Evolutionary conservation across 2,329 filamentous ascomycete species (phyloP).

Genomic region (Clonostachys sp.): DNA sequence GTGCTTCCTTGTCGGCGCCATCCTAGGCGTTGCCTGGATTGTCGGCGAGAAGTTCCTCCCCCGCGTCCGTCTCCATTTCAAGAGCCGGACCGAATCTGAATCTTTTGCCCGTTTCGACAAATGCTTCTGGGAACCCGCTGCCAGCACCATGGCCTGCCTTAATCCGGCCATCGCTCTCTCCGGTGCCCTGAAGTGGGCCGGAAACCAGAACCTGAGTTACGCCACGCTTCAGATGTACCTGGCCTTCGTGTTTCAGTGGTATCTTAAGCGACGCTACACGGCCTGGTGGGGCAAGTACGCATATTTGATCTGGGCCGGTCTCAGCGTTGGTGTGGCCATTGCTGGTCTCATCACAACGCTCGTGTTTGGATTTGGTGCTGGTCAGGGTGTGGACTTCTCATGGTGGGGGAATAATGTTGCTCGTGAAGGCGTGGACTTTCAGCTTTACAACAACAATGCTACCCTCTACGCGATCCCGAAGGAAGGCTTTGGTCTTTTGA

Average conservation of each 20-base stretch:
- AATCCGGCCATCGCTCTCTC: slow-evolving; percentile 33
- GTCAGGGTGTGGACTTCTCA: slow-evolving; percentile 2
- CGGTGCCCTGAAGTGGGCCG: slow-evolving; percentile 19
- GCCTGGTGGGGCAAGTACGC: slow-evolving; percentile 20
- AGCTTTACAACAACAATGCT: slow-evolving; percentile 9
- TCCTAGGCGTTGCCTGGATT: slow-evolving; percentile 19
- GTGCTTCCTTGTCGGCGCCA: slow-evolving; percentile 25
- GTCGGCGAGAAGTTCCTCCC: slow-evolving; percentile 15
- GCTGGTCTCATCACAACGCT: slow-evolving; percentile 7
- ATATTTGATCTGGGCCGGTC: slow-evolving; percentile 15
- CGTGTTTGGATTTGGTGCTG: slow-evolving; percentile 11
- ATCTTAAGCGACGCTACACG: slow-evolving; percentile 15
- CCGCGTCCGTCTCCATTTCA: slow-evolving; percentile 6
- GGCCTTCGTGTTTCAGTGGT: slow-evolving; percentile 17
- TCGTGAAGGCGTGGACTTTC: slow-evolving; percentile 9
- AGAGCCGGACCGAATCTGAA: slow-evolving; percentile 7
- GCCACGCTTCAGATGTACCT: slow-evolving; percentile 19
- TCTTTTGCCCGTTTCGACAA: slow-evolving; percentile 10
- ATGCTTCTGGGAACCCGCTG: slow-evolving; percentile 12
- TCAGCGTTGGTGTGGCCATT: slow-evolving; percentile 10
- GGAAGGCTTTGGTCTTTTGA: slow-evolving; percentile 7
- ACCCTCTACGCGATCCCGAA: slow-evolving; percentile 5
- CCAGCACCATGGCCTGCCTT: slow-evolving; percentile 34
- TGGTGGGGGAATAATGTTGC: slow-evolving; percentile 7
- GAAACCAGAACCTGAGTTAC: slow-evolving; percentile 19